A percentile compares a stretch with the other conserved stretches of the same genome.
Conservation (phyloP, 805 yeast genomes). For the Barnettozyma vustinii region DNA sequence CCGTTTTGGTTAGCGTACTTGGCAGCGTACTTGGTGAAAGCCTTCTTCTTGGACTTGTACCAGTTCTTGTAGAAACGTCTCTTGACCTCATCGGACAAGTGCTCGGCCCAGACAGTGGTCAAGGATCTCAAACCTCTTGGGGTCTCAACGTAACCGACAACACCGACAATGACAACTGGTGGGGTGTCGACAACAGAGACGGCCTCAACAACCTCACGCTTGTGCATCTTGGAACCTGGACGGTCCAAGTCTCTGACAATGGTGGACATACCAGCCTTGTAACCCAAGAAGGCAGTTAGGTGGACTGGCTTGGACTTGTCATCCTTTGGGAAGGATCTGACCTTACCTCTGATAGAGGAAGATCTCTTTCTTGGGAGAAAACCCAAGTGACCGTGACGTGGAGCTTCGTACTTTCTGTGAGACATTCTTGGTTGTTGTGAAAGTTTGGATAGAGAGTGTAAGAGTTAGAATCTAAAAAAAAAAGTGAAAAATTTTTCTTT, state of each 20-base stretch:
- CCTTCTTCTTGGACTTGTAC: conserved; percentile 99
- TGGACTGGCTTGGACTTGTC: conserved; percentile 96
- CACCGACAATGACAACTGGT: conserved; percentile 98
- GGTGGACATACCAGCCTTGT: conserved; percentile 99
- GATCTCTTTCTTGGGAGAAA: conserved; percentile 99
- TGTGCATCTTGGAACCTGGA: conserved; percentile 99
- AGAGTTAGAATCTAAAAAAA: conserved; percentile 10
- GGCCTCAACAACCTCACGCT: conserved; percentile 99
- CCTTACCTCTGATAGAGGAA: conserved; percentile 96
- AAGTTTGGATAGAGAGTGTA: conserved; percentile 20
- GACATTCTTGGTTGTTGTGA: conserved; percentile 55
- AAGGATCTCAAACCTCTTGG: conserved; percentile 99
- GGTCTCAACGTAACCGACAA: conserved; percentile 99
- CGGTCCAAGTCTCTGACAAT: conserved; percentile 99
- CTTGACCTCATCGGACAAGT: conserved; percentile 97
- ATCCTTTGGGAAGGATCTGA: conserved; percentile 99
- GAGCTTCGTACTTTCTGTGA: conserved; percentile 99
- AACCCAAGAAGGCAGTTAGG: conserved; percentile 99
- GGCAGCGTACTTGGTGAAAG: conserved; percentile 99
- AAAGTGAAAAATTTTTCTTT: conserved; percentile 17
- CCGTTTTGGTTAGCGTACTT: conserved; percentile 91
- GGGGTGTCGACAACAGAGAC: conserved; percentile 99
- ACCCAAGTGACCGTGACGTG: conserved; percentile 99
- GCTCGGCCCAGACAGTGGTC: conserved; percentile 99
- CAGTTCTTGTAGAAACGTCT: conserved; percentile 99